Evolutionary conservation across 805 yeast genomes (phyloP), one percentile per base, ranked within the genome.

Genomic region (Candida ficus): DNA sequence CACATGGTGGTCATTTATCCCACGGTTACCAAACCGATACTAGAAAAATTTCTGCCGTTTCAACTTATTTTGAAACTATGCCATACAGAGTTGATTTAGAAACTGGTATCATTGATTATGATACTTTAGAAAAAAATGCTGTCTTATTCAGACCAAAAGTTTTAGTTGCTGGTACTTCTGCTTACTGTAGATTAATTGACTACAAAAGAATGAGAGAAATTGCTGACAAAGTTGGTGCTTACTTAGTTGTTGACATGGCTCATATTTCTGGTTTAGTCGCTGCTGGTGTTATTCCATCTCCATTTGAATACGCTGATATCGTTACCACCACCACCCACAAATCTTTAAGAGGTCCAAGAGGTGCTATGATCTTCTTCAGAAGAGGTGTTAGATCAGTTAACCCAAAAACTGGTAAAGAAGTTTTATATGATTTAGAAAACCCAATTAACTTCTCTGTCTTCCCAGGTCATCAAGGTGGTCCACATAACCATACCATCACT

Each of bases 401-500:
- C 37, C 43, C 73, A 49, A 87, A 86, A 73, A 78, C 79, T 53
- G 97, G 96, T 51, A 86, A 85, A 64, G 90, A 87, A 67, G 71
- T 83, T 42, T 68, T 74, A 38, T 90, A 88, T 63, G 96, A 91
- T 57, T 76, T 91, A 59, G 98, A 91, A 67, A 78, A 80, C 61
- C 83, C 80, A 62, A 89, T 91, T 67, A 91, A 91, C 76, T 91
- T 91, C 62, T 87, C 96, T 25, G 98, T 91, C 42, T 91, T 91
- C 86, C 99, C 99, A 58, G 99, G 96, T 53, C 99, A 93, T 70
- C 99, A 93, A 75, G 99, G 99, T 75, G 99, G 99, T 64, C 99
- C 99, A 57, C 98, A 93, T 71, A 93, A 93, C 76, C 99, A 93
- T 72, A 93, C 99, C 53, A 93, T 93, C 63, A 83, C 97, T 54